Evolutionary conservation across 2,329 filamentous ascomycete genomes (phyloP).

Genomic region (Fusarium circinatum): DNA sequence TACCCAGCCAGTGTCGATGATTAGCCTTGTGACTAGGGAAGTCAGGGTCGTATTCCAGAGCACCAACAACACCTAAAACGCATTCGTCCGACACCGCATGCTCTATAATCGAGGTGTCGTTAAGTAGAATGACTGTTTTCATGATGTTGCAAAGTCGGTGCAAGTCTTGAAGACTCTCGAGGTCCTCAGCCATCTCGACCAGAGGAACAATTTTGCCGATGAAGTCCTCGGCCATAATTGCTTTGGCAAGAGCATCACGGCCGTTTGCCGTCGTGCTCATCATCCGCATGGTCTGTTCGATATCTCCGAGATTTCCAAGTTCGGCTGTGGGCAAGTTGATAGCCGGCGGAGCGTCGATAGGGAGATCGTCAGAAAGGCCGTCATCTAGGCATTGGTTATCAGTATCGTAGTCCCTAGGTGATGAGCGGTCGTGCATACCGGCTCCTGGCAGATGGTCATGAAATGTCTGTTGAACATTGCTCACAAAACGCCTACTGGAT

Average conservation of each 20-base stretch:
- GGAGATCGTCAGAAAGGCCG: constrained; percentile 84
- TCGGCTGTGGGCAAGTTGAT: constrained; percentile 82
- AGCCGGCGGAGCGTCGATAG: constrained; percentile 76
- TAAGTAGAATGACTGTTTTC: constrained; percentile 94
- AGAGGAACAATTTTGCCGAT: constrained; percentile 87
- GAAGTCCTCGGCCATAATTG: constrained; percentile 86
- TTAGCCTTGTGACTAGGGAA: constrained; percentile 98
- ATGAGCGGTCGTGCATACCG: constrained; percentile 58
- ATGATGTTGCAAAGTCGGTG: constrained; percentile 97
- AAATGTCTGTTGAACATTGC: constrained; percentile 82
- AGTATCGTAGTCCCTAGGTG: constrained; percentile 1
- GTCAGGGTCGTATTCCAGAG: constrained; percentile 96
- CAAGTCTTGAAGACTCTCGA: constrained; percentile 86
- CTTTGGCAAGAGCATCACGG: constrained; percentile 87
- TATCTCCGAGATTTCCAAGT: constrained; percentile 83
- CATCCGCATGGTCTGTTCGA: constrained; percentile 84
- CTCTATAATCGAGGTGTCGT: constrained; percentile 95
- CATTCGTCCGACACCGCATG: constrained; percentile 90
- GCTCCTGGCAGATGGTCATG: constrained; percentile 66
- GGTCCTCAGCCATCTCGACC: constrained; percentile 88
- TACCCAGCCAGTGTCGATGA: constrained; percentile 90
- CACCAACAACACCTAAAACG: constrained; percentile 91
- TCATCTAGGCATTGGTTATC: constrained; percentile 70
- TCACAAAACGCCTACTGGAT: constrained; percentile 83
- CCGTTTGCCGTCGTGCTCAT: constrained; percentile 79